Evolutionary conservation across 23 red algal species (phyloP).

Genomic region (Chondrus crispus): DNA sequence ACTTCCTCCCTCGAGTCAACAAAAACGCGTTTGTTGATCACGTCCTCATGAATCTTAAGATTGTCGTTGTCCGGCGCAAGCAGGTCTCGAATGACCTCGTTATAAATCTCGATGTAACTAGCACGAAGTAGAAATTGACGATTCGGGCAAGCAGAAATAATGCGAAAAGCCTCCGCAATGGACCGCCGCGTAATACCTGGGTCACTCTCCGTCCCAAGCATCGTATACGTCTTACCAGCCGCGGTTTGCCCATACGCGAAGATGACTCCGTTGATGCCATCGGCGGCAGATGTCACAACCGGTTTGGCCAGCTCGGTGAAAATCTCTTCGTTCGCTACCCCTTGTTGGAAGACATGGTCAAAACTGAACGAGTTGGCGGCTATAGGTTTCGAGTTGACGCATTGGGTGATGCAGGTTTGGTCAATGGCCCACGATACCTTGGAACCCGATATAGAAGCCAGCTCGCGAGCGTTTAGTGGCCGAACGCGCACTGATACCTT

Average conservation of each 20-base stretch:
- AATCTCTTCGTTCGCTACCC: constrained; percentile 41
- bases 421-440: constrained; percentile 22
- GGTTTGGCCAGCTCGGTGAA: constrained; percentile 67
- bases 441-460: not conserved
- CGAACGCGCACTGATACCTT: constrained; percentile 75
- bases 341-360: constrained; percentile 78
- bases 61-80: constrained; percentile 73
- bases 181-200: constrained; percentile 80
- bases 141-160: constrained; percentile 12
- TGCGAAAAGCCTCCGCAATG: constrained; percentile 74
- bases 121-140: constrained; percentile 86
- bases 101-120: constrained; percentile 98
- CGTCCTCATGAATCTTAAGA: constrained; percentile 92
- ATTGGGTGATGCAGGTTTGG: constrained; percentile 17
- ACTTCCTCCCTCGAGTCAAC: constrained; percentile 89
- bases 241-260: constrained; percentile 98
- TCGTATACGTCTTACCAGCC: constrained; percentile 93
- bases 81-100: constrained; percentile 93
- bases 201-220: constrained; percentile 74
- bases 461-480: constrained; percentile 81
- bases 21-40: constrained; percentile 74
- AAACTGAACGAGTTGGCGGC: constrained; percentile 55
- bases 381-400: not conserved
- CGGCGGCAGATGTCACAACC: constrained; percentile 62
- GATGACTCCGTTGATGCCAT: constrained; percentile 85